These are phyloP conservation scores for Thielaviopsis euricoi DNA, from an alignment of 2,329 filamentous ascomycete species.

Conservation along the genomic window DNA sequence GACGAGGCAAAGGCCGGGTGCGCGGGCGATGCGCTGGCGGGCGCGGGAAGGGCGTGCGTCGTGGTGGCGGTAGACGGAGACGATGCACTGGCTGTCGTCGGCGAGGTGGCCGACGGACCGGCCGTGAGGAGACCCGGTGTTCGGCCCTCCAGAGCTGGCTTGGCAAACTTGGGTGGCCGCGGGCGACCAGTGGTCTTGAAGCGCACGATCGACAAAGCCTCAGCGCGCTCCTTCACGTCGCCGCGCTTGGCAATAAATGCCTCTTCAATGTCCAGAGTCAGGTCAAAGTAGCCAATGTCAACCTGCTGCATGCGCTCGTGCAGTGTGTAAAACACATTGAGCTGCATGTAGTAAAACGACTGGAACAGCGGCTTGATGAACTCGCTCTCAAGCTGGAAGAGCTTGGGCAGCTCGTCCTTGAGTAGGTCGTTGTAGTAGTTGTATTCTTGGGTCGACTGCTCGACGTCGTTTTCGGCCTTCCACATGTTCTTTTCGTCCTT, in stretches of 20 bases:
- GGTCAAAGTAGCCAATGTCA: slow-evolving; percentile 94
- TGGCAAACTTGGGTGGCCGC: slow-evolving; percentile 41
- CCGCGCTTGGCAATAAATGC: slow-evolving; percentile 81
- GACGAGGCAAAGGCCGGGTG: slow-evolving; percentile 4
- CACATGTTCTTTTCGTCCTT: slow-evolving; percentile 98
- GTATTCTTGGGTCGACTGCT: slow-evolving; percentile 85
- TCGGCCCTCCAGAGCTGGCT: slow-evolving; percentile 33
- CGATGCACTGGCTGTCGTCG: too few relatives aligned
- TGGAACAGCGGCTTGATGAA: slow-evolving; percentile 97
- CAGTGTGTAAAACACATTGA: slow-evolving; percentile 97
- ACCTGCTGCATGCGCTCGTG: slow-evolving; percentile 96
- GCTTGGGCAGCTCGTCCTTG: slow-evolving; percentile 85
- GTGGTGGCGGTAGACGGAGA: slow-evolving; percentile 12
- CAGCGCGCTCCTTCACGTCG: slow-evolving; percentile 69
- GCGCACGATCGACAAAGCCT: slow-evolving; percentile 68
- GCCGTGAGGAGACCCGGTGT: slow-evolving; percentile 34
- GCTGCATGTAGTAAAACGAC: slow-evolving; percentile 99
- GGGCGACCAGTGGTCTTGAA: slow-evolving; percentile 76
- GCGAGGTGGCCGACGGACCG: slow-evolving; percentile 20
- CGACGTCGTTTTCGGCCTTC: slow-evolving; percentile 83
- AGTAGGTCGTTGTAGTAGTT: slow-evolving; percentile 96
- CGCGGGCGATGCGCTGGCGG: slow-evolving; percentile 13
- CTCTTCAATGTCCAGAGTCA: slow-evolving; percentile 78
- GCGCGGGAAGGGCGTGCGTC: slow-evolving; percentile 16
- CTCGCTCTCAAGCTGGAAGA: slow-evolving; percentile 77